These are phyloP conservation scores for Kentomonas sorsogonicus DNA, from an alignment of 208 protist species.

Conservation along the genomic window DNA sequence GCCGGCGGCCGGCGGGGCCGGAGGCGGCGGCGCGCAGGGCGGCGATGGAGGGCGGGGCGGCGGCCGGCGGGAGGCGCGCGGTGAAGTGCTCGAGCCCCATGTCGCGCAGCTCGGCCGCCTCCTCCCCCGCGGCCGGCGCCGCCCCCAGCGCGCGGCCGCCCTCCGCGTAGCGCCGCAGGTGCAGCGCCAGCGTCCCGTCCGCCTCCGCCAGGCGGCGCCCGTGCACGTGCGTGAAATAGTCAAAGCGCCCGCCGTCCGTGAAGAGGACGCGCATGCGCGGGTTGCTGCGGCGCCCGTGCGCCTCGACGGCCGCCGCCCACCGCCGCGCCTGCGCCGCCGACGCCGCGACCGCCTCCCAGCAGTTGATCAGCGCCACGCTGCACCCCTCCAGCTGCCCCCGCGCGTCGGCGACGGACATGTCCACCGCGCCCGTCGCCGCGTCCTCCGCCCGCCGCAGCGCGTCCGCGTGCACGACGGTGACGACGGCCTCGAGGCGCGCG, in stretches of 20 bases:
- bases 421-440: conserved; percentile 5
- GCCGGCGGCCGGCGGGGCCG: conserved; percentile 5
- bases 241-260: conserved; percentile 19
- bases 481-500: conserved; percentile 28
- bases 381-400: conserved; percentile 18
- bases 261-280: conserved; percentile 25
- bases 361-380: conserved; percentile 38
- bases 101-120: conserved; percentile 23
- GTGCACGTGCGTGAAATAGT: conserved; percentile 19
- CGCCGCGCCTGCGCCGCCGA: not conserved
- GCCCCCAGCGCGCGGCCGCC: conserved; percentile 19
- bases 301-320: conserved; percentile 15
- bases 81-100: conserved; percentile 27
- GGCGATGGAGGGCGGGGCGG: not conserved
- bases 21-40: conserved; percentile 11
- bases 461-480: conserved; percentile 27
- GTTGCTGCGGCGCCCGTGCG: conserved; percentile 16
- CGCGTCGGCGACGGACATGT: conserved; percentile 5
- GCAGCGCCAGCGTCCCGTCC: conserved; percentile 22
- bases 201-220: conserved; percentile 16
- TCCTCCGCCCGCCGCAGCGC: conserved; percentile 9
- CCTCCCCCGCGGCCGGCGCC: conserved; percentile 13
- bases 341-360: conserved; percentile 23
- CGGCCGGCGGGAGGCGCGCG: conserved; percentile 5
- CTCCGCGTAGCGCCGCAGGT: conserved; percentile 20